Base-by-base conservation (phyloP, 2,329 filamentous ascomycete species). In the Cytospora piceae region DNA sequence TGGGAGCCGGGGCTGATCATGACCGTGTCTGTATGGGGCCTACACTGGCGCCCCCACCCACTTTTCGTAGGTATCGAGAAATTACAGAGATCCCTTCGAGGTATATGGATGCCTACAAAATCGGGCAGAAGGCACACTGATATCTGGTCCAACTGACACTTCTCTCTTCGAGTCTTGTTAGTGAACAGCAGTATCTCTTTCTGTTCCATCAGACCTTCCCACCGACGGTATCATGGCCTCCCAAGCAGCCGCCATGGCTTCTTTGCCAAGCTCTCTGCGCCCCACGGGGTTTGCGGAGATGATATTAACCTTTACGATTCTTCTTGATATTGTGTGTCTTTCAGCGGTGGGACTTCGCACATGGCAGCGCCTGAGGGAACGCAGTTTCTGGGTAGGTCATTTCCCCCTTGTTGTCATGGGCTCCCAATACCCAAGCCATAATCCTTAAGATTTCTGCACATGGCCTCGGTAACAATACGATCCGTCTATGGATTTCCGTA, bases 281-380 rank as follows among this genome's bases (percentile, higher is more conserved):
- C 59, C 59, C 1, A 61, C 34, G 3, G 59, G 59, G 0, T 55
- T 55, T 4, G 59, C 59, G 22, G 51, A 61, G 34, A 61, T 22
- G 14, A 61, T 61, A 2, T 17, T 61, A 17, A 46, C 51, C 5
- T 32, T 46, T 6, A 32, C 59, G 4, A 24, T 61, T 22, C 34
- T 61, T 15, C 51, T 61, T 4, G 12, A 32, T 15, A 2, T 61
- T 29, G 11, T 37, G 7, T 54, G 59, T 42, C 11, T 46, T 6
- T 9, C 32, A 9, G 32, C 59, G 2, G 51, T 61, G 7, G 34
- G 34, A 3, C 59, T 55, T 2, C 59, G 59, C 4, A 61, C 59
- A 5, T 61, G 59, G 59, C 32, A 54, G n/a, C 59, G 59, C 22
- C 2, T 61, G 5, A 24, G 46, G 11, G 59, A 61, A 24, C 32